A percentile compares a stretch with the other conserved stretches of the same genome.
These are phyloP conservation scores for Sugiyamaella pinicola DNA, from an alignment of 1,139 yeast genomes.

Conservation along the genomic window DNA sequence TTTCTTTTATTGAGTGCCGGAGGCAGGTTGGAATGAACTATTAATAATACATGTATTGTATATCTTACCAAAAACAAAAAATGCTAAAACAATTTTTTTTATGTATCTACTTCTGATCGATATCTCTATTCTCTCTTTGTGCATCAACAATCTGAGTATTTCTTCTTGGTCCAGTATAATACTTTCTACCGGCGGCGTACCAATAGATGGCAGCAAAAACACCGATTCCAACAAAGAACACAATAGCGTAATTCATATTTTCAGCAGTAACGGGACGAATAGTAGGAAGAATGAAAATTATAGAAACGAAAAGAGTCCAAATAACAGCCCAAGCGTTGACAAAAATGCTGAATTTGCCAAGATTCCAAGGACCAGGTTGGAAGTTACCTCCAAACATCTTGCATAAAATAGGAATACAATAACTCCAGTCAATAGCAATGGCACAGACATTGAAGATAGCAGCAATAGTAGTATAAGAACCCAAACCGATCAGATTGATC, in stretches of 20 bases:
- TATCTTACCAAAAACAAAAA: constrained; percentile 3
- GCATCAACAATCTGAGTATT: constrained; percentile 25
- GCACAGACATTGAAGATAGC: constrained; percentile 80
- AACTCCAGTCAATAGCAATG: constrained; percentile 69
- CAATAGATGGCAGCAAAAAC: constrained; percentile 31
- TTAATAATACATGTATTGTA: neutral
- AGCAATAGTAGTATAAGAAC: constrained; percentile 67
- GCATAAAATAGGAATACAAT: constrained; percentile 65
- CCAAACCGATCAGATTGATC: constrained; percentile 60
- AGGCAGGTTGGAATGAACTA: neutral
- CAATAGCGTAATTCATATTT: constrained; percentile 70
- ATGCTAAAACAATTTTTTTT: no score
- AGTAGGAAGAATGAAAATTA: constrained; percentile 63
- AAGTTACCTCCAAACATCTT: constrained; percentile 58
- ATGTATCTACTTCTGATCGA: no score
- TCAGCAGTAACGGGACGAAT: constrained; percentile 64
- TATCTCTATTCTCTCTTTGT: neutral
- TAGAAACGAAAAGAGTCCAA: constrained; percentile 40
- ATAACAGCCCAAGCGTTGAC: constrained; percentile 53
- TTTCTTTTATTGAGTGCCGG: neutral
- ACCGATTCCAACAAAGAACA: constrained; percentile 59
- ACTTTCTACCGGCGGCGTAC: constrained; percentile 29
- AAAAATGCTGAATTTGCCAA: constrained; percentile 60
- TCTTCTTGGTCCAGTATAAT: constrained; percentile 30
- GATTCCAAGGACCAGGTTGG: constrained; percentile 68